Percentiles rank a stretch among this genome's conserved stretches.
phyloP scores from a whole-genome alignment of 2,329 filamentous ascomycete genomes.

The Phoma herbarum region DNA sequence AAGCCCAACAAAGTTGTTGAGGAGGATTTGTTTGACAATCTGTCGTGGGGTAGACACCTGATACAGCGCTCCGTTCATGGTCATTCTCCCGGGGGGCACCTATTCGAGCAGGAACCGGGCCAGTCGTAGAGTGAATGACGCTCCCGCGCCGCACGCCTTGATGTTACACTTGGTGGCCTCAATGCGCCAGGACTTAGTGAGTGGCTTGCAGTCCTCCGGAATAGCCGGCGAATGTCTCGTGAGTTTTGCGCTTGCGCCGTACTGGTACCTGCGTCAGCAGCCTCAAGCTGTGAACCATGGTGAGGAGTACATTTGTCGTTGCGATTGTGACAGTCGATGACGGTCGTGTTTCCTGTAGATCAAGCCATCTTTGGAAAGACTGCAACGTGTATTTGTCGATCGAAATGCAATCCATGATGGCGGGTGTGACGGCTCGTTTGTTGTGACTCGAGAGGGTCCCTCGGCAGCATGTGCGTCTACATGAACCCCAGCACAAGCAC shows the following conservation, averaged over 20 bases:
- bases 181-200: not conserved
- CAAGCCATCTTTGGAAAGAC: not conserved
- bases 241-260: slow-evolving; percentile 5
- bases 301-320: not conserved
- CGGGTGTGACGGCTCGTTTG: slow-evolving; percentile 27
- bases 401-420: slow-evolving; percentile 12
- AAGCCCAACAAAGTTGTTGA: not conserved
- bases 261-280: slow-evolving; percentile 17
- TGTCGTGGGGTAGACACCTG: slow-evolving; percentile 10
- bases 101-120: slow-evolving; percentile 28
- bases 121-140: slow-evolving; percentile 24
- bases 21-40: not conserved
- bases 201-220: slow-evolving; percentile 6
- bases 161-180: slow-evolving; percentile 22
- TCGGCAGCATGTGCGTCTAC: slow-evolving; percentile 40
- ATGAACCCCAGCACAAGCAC: slow-evolving; percentile 3
- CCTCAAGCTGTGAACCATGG: not conserved
- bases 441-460: slow-evolving; percentile 21
- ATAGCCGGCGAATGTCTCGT: slow-evolving; percentile 1
- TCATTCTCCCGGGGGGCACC: slow-evolving; percentile 28
- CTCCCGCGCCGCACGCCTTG: slow-evolving; percentile 25
- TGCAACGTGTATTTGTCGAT: slow-evolving; percentile 23
- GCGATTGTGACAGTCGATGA: not conserved
- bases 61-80: slow-evolving; percentile 38
- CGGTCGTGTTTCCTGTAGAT: not conserved